Evolutionary conservation across 768 basidiomycete species (phyloP).

Genomic region (Mycena filopes): DNA sequence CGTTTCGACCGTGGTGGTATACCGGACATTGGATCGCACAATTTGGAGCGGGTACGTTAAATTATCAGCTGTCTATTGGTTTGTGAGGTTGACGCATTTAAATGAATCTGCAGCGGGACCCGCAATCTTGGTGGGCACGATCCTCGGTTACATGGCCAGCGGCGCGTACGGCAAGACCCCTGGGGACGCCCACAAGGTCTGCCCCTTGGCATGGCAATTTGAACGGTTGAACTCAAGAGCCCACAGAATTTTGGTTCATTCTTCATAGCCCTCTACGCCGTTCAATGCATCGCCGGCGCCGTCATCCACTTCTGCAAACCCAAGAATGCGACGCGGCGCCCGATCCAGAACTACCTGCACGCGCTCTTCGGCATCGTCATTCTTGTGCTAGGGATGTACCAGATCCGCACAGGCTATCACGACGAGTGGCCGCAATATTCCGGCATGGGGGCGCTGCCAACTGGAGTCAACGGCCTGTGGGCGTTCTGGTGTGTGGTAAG

Average conservation of each 20-base stretch:
- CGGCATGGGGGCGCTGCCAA: slow-evolving; percentile 50
- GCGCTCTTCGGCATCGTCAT: slow-evolving; percentile 61
- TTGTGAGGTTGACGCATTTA: neutral
- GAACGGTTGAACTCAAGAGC: slow-evolving; percentile 44
- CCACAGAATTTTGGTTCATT: slow-evolving; percentile 49
- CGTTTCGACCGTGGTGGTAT: slow-evolving; percentile 18
- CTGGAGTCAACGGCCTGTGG: slow-evolving; percentile 52
- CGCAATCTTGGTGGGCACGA: neutral
- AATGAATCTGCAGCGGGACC: neutral
- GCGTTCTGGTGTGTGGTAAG: slow-evolving; percentile 60
- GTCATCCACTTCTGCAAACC: slow-evolving; percentile 64
- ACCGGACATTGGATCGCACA: slow-evolving; percentile 16
- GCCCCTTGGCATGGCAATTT: too few species aligned
- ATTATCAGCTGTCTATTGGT: neutral
- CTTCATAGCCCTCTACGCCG: slow-evolving; percentile 54
- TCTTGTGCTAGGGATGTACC: slow-evolving; percentile 59
- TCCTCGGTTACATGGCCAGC: neutral
- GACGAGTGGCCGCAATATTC: slow-evolving; percentile 59
- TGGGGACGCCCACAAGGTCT: slow-evolving; percentile 9
- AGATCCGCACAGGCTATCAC: slow-evolving; percentile 57
- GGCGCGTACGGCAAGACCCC: neutral
- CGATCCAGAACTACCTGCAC: slow-evolving; percentile 66
- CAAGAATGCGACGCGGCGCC: slow-evolving; percentile 46
- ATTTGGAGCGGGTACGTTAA: neutral
- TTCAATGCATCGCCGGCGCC: slow-evolving; percentile 60